Percentiles rank a stretch among this genome's conserved stretches.
phyloP scores from a whole-genome alignment of 345 rosid species.

The Trapa bicornis region DNA sequence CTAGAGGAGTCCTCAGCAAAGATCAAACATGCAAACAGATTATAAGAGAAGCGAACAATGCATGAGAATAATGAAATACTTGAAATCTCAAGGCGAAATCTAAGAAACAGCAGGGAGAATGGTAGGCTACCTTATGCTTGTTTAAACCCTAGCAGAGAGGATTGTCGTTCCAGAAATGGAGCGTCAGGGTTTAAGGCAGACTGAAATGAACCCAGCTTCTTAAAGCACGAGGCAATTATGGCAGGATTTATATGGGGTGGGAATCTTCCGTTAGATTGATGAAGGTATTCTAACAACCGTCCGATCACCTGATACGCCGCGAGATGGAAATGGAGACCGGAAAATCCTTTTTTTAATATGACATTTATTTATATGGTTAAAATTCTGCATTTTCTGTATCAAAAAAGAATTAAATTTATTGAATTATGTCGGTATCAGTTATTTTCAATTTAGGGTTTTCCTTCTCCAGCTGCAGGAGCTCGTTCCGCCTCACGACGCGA shows the following conservation, averaged over 20 bases:
- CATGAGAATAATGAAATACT: not conserved
- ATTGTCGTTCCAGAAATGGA: not conserved
- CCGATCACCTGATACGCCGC: not conserved
- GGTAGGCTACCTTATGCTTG: not conserved
- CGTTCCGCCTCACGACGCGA: too few relatives aligned
- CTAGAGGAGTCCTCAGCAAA: not conserved
- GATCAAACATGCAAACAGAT: not conserved
- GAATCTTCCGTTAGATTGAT: not conserved
- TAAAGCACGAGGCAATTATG: not conserved
- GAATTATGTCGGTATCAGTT: too few relatives aligned
- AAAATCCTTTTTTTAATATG: too few relatives aligned
- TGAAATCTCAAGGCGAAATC: not conserved
- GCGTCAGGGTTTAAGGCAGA: constrained; percentile 1
- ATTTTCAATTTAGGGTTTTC: too few relatives aligned
- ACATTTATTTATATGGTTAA: too few relatives aligned
- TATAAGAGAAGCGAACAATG: not conserved
- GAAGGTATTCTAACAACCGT: not conserved
- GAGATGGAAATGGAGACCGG: too few relatives aligned
- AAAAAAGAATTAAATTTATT: too few relatives aligned
- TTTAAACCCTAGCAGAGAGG: constrained; percentile 3
- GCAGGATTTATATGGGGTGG: not conserved
- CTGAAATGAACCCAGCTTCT: not conserved
- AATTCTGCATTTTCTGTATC: too few relatives aligned
- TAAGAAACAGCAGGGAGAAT: not conserved
- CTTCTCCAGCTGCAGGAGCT: too few relatives aligned